Percentiles rank a stretch among this genome's conserved stretches.
Conservation (phyloP, 208 protist species). For the Crithidia mellificae region DNA sequence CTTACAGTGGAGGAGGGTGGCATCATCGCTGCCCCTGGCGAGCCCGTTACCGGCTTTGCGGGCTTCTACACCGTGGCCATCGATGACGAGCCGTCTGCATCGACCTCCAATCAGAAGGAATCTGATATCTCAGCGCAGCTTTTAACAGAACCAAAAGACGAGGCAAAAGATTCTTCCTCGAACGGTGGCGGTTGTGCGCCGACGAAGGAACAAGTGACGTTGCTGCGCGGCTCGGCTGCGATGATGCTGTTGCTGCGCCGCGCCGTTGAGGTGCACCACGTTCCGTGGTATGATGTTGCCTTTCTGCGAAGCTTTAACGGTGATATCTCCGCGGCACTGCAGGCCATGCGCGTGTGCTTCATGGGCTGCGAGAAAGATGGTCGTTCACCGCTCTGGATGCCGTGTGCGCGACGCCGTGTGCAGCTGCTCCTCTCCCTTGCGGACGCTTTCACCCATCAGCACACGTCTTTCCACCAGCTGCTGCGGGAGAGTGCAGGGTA, state of each 20-base stretch:
- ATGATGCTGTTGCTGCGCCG: constrained; percentile 74
- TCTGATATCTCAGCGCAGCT: neutral
- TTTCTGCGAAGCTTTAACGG: constrained; percentile 47
- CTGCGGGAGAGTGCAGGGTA: constrained; percentile 44
- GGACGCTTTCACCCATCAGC: constrained; percentile 18
- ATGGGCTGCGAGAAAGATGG: constrained; percentile 58
- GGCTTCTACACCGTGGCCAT: constrained; percentile 56
- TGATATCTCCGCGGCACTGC: constrained; percentile 33
- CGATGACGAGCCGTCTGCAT: neutral
- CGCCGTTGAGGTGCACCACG: constrained; percentile 55
- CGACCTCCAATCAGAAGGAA: neutral
- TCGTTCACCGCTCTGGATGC: constrained; percentile 74
- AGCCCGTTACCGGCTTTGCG: constrained; percentile 40
- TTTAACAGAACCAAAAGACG: constrained; percentile 5
- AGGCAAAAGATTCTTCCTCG: neutral
- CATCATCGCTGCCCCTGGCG: constrained; percentile 32
- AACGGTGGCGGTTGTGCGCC: neutral
- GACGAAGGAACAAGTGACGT: neutral
- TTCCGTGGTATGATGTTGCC: constrained; percentile 65
- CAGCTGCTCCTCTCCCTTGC: constrained; percentile 60
- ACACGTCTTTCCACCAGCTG: constrained; percentile 58
- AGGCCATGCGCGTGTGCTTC: constrained; percentile 60
- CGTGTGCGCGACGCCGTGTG: constrained; percentile 56
- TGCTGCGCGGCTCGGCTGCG: constrained; percentile 75
- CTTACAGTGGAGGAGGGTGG: constrained; percentile 8